Percentiles rank a stretch among this genome's conserved stretches.
These are phyloP conservation scores for Cladosporium sp. DNA, from an alignment of 2,329 filamentous ascomycete species.

Conservation along the genomic window DNA sequence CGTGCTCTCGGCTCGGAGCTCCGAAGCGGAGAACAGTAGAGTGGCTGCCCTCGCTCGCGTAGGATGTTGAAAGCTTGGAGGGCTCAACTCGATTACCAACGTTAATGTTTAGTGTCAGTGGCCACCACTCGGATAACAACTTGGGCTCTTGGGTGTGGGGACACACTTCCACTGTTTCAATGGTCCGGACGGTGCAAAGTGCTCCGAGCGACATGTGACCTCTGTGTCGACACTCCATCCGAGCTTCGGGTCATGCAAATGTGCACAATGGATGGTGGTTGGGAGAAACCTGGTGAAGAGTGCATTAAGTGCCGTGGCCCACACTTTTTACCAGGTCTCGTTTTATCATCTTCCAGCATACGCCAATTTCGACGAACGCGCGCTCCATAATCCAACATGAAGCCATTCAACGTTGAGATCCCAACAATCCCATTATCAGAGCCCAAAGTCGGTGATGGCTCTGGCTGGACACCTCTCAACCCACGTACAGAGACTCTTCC, in stretches of 20 bases:
- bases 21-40: neutral
- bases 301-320: neutral
- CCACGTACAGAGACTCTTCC: slow-evolving; percentile 1
- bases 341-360: neutral
- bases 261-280: neutral
- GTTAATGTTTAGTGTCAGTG: no score
- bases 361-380: neutral
- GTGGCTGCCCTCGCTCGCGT: no score
- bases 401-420: neutral
- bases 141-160: no score
- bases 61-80: no score
- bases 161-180: no score
- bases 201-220: no score
- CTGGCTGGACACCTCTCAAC: neutral
- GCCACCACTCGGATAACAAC: no score
- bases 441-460: neutral
- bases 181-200: no score
- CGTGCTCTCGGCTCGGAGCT: neutral
- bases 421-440: neutral
- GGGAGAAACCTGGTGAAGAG: neutral
- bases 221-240: neutral
- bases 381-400: neutral
- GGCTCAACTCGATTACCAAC: no score
- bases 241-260: neutral
- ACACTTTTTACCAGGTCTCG: no score